Conservation (phyloP, 345 rosid species). For the Stellera chamaejasme region DNA sequence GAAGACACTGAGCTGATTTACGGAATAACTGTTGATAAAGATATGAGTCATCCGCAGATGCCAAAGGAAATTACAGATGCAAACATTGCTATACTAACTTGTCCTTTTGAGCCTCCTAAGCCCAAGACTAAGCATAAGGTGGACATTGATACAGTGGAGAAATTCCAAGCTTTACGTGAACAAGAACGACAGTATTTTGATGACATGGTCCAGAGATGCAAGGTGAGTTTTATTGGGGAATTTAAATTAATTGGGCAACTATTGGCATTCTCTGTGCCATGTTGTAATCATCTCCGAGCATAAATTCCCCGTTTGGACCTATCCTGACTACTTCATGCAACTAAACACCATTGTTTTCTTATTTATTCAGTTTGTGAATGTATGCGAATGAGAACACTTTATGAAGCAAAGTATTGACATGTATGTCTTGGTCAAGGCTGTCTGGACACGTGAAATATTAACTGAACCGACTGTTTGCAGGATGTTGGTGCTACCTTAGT, state of each 20-base stretch:
- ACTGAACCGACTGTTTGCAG: slow-evolving; percentile 23
- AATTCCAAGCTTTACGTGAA: slow-evolving; percentile 70
- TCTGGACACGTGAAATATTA: neutral
- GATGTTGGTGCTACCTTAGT: slow-evolving; percentile 93
- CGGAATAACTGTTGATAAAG: slow-evolving; percentile 78
- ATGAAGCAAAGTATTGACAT: neutral
- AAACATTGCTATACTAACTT: slow-evolving; percentile 86
- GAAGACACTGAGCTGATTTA: slow-evolving; percentile 82
- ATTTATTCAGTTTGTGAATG: too few species aligned
- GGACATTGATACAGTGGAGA: slow-evolving; percentile 86
- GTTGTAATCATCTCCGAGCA: too few species aligned
- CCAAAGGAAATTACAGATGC: slow-evolving; percentile 77
- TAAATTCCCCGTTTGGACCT: neutral
- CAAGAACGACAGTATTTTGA: slow-evolving; percentile 87
- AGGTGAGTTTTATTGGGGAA: slow-evolving; percentile 25
- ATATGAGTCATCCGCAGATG: slow-evolving; percentile 97
- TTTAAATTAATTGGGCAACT: too few species aligned
- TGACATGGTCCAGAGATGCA: slow-evolving; percentile 88
- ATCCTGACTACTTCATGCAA: too few species aligned
- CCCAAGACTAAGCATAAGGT: slow-evolving; percentile 97
- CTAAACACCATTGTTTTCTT: neutral
- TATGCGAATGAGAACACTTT: too few species aligned
- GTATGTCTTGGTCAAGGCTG: neutral
- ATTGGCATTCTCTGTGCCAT: too few species aligned
- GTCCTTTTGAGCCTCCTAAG: slow-evolving; percentile 95